A percentile compares a stretch with the other conserved stretches of the same genome.
phyloP scores from a whole-genome alignment of 2,329 filamentous ascomycete genomes.

The Paraconiothyrium brasiliense region DNA sequence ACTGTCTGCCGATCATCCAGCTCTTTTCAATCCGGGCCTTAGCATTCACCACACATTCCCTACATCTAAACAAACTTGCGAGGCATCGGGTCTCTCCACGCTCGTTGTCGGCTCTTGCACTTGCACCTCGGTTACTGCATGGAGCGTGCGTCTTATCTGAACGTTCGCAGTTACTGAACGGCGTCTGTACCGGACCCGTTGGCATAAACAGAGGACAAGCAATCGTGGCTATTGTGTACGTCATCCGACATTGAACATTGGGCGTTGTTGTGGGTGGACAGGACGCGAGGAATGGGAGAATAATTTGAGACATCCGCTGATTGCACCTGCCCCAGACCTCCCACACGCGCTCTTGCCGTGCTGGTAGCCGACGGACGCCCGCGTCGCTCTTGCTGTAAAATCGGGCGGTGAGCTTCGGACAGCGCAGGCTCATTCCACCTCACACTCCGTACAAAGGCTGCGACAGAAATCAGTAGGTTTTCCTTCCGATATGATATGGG shows the following conservation, averaged over 20 bases:
- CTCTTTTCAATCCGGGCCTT: slow-evolving; percentile 7
- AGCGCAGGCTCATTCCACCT: slow-evolving; percentile 16
- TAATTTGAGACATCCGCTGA: slow-evolving; percentile 26
- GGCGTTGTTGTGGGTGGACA: slow-evolving; percentile 17
- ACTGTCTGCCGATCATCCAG: slow-evolving; percentile 16
- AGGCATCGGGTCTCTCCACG: not conserved
- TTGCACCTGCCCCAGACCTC: slow-evolving; percentile 26
- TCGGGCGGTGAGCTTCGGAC: slow-evolving; percentile 23
- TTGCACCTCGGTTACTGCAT: slow-evolving; percentile 33
- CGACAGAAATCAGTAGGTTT: slow-evolving; percentile 27
- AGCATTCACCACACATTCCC: slow-evolving; percentile 18
- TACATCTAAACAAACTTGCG: slow-evolving; percentile 7
- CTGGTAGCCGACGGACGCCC: slow-evolving; percentile 23
- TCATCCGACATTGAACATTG: slow-evolving; percentile 11
- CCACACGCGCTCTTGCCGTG: slow-evolving; percentile 24
- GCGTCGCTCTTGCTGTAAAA: slow-evolving; percentile 19
- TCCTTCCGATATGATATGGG: slow-evolving; percentile 25
- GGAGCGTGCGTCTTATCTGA: slow-evolving; percentile 35
- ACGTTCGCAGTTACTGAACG: slow-evolving; percentile 20
- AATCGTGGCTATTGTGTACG: slow-evolving; percentile 22
- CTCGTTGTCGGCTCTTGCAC: not conserved
- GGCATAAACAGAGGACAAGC: slow-evolving; percentile 10
- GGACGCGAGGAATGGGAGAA: slow-evolving; percentile 22
- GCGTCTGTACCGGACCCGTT: slow-evolving; percentile 17
- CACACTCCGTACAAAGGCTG: slow-evolving; percentile 17